These are phyloP conservation scores for Carex myosuroides DNA, from an alignment of 176 grass and related monocot species.

Conservation along the genomic window DNA sequence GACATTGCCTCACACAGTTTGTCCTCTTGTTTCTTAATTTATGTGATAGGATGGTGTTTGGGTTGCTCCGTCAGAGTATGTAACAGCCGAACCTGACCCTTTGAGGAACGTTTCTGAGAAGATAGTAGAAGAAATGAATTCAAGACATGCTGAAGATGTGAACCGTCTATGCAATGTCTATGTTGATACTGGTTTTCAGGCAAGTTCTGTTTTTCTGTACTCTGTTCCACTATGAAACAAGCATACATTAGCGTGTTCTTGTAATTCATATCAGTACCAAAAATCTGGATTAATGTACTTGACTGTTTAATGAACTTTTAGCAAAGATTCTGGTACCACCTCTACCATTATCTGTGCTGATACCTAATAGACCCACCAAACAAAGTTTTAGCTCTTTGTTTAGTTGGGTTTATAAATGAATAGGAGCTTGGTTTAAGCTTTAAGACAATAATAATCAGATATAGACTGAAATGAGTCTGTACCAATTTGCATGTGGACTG, in stretches of 20 bases:
- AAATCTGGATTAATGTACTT: not conserved
- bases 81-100: slow-evolving; percentile 73
- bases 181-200: slow-evolving; percentile 78
- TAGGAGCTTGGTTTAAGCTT: not conserved
- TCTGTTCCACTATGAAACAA: not conserved
- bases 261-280: not conserved
- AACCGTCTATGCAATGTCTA: slow-evolving; percentile 66
- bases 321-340: not conserved
- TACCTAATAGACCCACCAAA: not conserved
- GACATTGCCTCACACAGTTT: not conserved
- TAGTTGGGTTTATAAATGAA: not conserved
- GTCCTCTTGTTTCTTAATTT: slow-evolving; percentile 1
- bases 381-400: not conserved
- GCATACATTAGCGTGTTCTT: slow-evolving; percentile 1
- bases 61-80: slow-evolving; percentile 73
- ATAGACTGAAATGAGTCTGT: not conserved
- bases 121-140: slow-evolving; percentile 88
- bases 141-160: slow-evolving; percentile 61
- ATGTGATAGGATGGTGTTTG: slow-evolving; percentile 52
- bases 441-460: not conserved
- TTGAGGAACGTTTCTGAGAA: slow-evolving; percentile 76
- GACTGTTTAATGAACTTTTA: not conserved
- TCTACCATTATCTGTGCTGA: not conserved
- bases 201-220: slow-evolving; percentile 14
- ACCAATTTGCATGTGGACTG: not conserved